A percentile compares a stretch with the other conserved stretches of the same genome.
These are phyloP conservation scores for Chrysoporthe cubensis DNA, from an alignment of 2,329 filamentous ascomycete species.

Conservation along the genomic window DNA sequence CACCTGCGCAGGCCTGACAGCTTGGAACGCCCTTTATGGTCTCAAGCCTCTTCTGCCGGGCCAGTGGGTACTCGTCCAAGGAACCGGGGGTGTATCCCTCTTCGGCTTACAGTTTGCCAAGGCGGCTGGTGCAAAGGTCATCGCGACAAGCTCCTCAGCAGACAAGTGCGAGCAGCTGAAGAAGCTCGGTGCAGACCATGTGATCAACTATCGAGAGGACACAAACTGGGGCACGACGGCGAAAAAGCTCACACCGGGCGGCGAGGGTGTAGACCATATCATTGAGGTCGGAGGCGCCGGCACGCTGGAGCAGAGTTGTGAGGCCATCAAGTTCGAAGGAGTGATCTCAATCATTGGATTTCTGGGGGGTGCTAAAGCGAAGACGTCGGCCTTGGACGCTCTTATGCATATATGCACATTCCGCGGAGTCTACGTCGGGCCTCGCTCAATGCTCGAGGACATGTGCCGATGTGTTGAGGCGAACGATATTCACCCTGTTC, in stretches of 20 bases:
- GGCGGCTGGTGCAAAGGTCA: conserved; percentile 58
- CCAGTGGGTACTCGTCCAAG: conserved; percentile 66
- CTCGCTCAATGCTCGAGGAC: conserved; percentile 44
- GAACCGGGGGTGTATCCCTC: conserved; percentile 71
- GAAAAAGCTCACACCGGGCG: conserved; percentile 49
- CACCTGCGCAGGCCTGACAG: conserved; percentile 63
- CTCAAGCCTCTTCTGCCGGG: conserved; percentile 57
- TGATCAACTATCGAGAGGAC: conserved; percentile 60
- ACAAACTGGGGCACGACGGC: conserved; percentile 58
- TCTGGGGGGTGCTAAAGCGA: conserved; percentile 47
- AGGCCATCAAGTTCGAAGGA: conserved; percentile 39
- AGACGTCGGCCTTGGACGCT: conserved; percentile 57
- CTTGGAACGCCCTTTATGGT: conserved; percentile 69
- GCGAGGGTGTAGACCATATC: conserved; percentile 55
- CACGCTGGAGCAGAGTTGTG: conserved; percentile 49
- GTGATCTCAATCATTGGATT: conserved; percentile 47
- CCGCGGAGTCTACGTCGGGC: conserved; percentile 48
- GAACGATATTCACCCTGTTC: conserved; percentile 47
- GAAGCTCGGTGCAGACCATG: conserved; percentile 56
- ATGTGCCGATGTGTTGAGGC: conserved; percentile 49
- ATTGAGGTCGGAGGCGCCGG: conserved; percentile 60
- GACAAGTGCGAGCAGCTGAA: conserved; percentile 55
- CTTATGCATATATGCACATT: conserved; percentile 43
- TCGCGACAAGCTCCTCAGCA: conserved; percentile 58
- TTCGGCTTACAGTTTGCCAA: conserved; percentile 62